phyloP scores from a whole-genome alignment of 2,329 filamentous ascomycete species.

The Golovinomyces cichoracearum region DNA sequence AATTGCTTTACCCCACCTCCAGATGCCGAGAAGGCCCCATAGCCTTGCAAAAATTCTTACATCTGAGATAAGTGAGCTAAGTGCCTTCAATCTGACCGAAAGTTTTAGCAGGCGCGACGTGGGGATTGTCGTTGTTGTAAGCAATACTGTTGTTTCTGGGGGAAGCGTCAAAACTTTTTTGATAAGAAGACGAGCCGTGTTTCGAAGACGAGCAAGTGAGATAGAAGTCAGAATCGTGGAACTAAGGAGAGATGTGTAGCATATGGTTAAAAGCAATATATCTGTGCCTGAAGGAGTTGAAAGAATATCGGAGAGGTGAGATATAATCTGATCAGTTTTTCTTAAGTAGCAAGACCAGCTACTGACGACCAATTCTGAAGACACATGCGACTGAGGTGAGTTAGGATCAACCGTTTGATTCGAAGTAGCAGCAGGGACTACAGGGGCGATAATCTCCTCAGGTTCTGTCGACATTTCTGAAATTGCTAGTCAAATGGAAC shows the following conservation, averaged over 20 bases:
- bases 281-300: constrained; percentile 44
- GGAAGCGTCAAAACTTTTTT: constrained; percentile 26
- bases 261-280: constrained; percentile 38
- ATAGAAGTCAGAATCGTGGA: constrained; percentile 25
- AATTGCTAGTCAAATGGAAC: too few species aligned
- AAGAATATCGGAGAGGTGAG: constrained; percentile 34
- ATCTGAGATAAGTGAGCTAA: constrained; percentile 43
- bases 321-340: constrained; percentile 17
- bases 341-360: constrained; percentile 8
- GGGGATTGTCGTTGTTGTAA: constrained; percentile 8
- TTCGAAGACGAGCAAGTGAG: constrained; percentile 30
- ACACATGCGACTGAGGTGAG: too few species aligned
- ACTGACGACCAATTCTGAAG: too few species aligned
- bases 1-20: constrained; percentile 1
- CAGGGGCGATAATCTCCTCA: too few species aligned
- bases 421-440: too few species aligned
- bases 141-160: constrained; percentile 23
- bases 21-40: constrained; percentile 2
- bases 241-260: constrained; percentile 37
- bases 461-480: too few species aligned
- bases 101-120: constrained; percentile 19
- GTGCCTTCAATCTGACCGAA: constrained; percentile 25
- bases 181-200: constrained; percentile 25
- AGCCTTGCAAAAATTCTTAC: constrained; percentile 24
- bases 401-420: too few species aligned